phyloP scores from a whole-genome alignment of 352 stramenopile genomes.

The Globisporangium rhizosaccharum region DNA sequence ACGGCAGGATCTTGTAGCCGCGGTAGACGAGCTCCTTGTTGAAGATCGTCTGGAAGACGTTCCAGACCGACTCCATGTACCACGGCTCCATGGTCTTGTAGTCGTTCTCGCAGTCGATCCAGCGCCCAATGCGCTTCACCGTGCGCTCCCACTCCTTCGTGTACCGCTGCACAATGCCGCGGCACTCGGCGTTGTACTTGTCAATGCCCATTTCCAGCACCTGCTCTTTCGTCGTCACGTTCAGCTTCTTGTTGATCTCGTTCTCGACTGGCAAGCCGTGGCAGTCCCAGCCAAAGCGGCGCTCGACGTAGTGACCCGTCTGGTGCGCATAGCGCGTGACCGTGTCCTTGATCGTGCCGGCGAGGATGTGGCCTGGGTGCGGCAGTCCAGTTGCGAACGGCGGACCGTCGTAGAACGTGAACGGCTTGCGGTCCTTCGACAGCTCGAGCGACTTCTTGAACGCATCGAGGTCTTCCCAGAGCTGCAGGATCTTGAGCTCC shows the following conservation, averaged over 20 bases:
- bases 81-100: slow-evolving; percentile 99
- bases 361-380: slow-evolving; percentile 98
- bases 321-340: slow-evolving; percentile 99
- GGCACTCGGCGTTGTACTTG: slow-evolving; percentile 99
- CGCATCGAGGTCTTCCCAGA: slow-evolving; percentile 85
- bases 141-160: slow-evolving; percentile 98
- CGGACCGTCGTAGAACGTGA: slow-evolving; percentile 99
- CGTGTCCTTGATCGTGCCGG: slow-evolving; percentile 99
- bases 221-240: slow-evolving; percentile 96
- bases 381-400: slow-evolving; percentile 98
- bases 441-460: slow-evolving; percentile 90
- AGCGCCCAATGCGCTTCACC: slow-evolving; percentile 96
- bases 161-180: slow-evolving; percentile 97
- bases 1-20: slow-evolving; percentile 99
- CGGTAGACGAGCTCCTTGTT: slow-evolving; percentile 99
- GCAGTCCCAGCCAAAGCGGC: slow-evolving; percentile 99
- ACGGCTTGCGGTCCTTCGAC: slow-evolving; percentile 92
- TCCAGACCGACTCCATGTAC: slow-evolving; percentile 99
- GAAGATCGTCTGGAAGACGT: slow-evolving; percentile 98
- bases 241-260: slow-evolving; percentile 99
- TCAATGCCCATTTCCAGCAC: slow-evolving; percentile 97
- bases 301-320: slow-evolving; percentile 95
- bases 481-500: slow-evolving; percentile 66
- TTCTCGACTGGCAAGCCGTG: slow-evolving; percentile 99
- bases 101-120: slow-evolving; percentile 99